phyloP scores from a whole-genome alignment of 305 asterid species.

The Fraxinus sp. region DNA sequence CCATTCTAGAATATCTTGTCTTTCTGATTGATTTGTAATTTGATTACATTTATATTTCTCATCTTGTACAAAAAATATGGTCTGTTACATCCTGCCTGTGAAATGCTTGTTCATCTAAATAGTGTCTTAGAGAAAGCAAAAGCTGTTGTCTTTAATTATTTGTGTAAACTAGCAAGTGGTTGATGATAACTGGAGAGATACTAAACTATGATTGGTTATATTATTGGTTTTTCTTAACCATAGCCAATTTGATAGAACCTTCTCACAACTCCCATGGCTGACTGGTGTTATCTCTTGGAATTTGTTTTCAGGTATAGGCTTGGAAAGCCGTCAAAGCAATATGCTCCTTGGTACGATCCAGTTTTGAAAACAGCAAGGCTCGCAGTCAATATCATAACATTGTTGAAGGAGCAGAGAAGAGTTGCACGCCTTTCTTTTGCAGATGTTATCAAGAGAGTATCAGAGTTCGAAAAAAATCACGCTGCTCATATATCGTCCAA shows the following conservation, averaged over 20 bases:
- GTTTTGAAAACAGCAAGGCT: conserved; percentile 79
- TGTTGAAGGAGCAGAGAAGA: conserved; percentile 77
- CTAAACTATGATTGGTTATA: not conserved
- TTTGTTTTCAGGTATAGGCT: conserved; percentile 80
- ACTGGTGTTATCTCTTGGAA: conserved; percentile 22
- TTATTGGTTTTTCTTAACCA: conserved; percentile 6
- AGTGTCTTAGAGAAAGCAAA: conserved; percentile 1
- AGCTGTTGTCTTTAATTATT: not conserved
- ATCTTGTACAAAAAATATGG: not conserved
- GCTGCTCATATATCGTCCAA: conserved; percentile 68
- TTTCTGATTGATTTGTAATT: not conserved
- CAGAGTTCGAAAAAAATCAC: conserved; percentile 55
- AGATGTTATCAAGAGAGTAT: conserved; percentile 74
- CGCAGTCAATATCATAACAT: conserved; percentile 68
- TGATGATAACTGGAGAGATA: not conserved
- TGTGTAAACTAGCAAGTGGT: not conserved
- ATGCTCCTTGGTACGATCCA: conserved; percentile 87
- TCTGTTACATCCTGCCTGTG: not conserved
- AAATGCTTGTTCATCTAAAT: not conserved
- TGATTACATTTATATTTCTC: not conserved
- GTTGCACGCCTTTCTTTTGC: conserved; percentile 78
- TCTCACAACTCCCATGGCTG: not conserved
- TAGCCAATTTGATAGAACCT: not conserved
- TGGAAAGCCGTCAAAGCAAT: conserved; percentile 86
- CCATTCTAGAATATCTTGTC: not conserved